phyloP scores from a whole-genome alignment of 139 green algal genomes.

The Desmodesmus armatus region DNA sequence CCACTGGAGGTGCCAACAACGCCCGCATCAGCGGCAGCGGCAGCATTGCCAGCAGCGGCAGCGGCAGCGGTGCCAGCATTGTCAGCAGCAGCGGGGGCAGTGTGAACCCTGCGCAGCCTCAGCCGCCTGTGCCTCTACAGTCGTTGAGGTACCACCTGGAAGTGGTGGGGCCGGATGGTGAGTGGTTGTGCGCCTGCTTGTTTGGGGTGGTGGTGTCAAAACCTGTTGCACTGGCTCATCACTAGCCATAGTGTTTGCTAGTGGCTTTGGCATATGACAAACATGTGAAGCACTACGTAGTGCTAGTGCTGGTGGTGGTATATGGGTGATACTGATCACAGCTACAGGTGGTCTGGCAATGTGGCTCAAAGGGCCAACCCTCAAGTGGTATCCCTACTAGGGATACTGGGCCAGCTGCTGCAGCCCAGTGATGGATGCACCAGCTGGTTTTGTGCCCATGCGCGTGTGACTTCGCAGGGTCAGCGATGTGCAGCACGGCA shows the following conservation, averaged over 20 bases:
- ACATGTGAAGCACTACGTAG: neutral
- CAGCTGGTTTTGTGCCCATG: no score
- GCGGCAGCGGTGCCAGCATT: neutral
- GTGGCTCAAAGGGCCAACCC: neutral
- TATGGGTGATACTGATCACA: neutral
- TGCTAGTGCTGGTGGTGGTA: neutral
- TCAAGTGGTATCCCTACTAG: neutral
- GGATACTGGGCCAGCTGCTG: neutral
- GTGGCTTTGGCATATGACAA: neutral
- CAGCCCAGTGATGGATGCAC: neutral
- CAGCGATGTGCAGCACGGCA: conserved; percentile 19
- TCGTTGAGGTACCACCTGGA: conserved; percentile 25
- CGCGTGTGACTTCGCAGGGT: neutral
- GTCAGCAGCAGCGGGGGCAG: neutral
- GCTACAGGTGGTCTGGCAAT: neutral
- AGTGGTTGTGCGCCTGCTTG: neutral
- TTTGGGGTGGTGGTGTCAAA: neutral
- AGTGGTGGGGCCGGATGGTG: neutral
- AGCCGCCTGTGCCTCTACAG: neutral
- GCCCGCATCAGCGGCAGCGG: no score
- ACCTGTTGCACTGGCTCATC: neutral
- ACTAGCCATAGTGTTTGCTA: neutral
- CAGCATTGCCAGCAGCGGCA: neutral
- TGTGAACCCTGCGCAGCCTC: neutral
- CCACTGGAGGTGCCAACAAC: no score